phyloP scores from a whole-genome alignment of 768 basidiomycete genomes.

The Boletus coccyginus region DNA sequence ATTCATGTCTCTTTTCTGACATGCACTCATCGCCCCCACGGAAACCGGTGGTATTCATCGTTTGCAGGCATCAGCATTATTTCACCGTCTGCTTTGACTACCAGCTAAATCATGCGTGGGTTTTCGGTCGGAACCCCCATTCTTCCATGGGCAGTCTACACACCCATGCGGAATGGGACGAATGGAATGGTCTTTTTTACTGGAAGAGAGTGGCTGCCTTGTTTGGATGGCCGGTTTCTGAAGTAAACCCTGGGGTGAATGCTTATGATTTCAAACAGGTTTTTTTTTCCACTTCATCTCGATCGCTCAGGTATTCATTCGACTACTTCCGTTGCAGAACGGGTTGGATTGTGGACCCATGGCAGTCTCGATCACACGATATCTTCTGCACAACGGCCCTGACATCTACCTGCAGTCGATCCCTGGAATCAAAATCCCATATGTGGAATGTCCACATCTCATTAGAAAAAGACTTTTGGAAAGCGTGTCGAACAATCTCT shows the following conservation, averaged over 20 bases:
- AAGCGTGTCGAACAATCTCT: not conserved
- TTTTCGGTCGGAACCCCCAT: not conserved
- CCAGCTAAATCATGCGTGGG: constrained; percentile 1
- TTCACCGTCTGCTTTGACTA: constrained; percentile 8
- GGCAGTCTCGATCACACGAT: not conserved
- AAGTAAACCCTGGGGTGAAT: not conserved
- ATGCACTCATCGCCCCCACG: not conserved
- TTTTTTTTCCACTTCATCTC: not conserved
- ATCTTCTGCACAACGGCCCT: not conserved
- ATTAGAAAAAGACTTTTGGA: not conserved
- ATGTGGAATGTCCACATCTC: not conserved
- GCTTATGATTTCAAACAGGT: not conserved
- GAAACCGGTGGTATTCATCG: not conserved
- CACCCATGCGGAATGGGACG: not conserved
- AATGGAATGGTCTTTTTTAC: not conserved
- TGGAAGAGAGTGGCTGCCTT: not conserved
- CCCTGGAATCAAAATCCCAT: not conserved
- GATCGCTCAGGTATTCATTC: no score
- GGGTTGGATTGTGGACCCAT: constrained; percentile 6
- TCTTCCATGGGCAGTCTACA: not conserved
- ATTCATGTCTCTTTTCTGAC: not conserved
- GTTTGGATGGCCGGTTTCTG: not conserved
- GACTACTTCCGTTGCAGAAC: not conserved
- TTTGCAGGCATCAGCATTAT: constrained; percentile 7
- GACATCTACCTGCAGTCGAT: not conserved